Evolutionary conservation across 163 green algal species (phyloP).

Genomic region (Chlorella variabilis): DNA sequence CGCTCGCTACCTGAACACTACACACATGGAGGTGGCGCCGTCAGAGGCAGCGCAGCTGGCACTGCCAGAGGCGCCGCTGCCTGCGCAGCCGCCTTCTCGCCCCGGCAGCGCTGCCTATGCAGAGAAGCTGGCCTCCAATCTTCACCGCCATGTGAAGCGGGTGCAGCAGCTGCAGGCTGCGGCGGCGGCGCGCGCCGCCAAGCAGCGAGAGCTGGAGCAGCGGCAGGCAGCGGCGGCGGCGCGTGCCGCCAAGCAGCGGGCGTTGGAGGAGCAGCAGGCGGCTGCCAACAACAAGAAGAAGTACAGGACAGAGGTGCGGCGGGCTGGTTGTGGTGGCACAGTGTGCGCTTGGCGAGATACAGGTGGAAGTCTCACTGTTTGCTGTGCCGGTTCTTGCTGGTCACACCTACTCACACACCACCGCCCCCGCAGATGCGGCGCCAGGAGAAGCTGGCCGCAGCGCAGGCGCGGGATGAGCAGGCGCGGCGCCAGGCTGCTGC

Average conservation of each 20-base stretch:
- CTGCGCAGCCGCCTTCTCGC: too few relatives aligned
- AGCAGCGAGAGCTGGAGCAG: background rate
- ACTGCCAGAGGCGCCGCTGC: background rate
- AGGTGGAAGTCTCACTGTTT: too few relatives aligned
- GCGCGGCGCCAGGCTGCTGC: slow-evolving; percentile 35
- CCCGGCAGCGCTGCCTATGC: background rate
- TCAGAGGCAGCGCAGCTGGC: background rate
- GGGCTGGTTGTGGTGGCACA: too few relatives aligned
- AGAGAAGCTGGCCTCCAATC: slow-evolving; percentile 18
- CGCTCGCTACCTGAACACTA: too few relatives aligned
- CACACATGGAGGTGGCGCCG: slow-evolving; percentile 5
- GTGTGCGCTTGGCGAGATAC: too few relatives aligned
- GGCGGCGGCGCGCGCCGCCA: background rate
- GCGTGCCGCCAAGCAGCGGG: background rate
- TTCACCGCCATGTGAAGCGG: slow-evolving; percentile 12
- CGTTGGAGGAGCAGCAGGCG: background rate
- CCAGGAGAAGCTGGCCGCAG: slow-evolving; percentile 39
- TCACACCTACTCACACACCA: too few relatives aligned
- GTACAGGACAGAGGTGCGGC: background rate
- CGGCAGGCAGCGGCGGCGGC: background rate
- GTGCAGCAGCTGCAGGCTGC: background rate
- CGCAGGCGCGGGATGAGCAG: background rate
- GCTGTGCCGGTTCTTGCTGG: too few relatives aligned
- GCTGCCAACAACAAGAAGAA: background rate
- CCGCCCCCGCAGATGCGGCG: slow-evolving; percentile 47